Evolutionary conservation across 2,329 filamentous ascomycete species (phyloP).

Genomic region (Sclerotinia borealis): DNA sequence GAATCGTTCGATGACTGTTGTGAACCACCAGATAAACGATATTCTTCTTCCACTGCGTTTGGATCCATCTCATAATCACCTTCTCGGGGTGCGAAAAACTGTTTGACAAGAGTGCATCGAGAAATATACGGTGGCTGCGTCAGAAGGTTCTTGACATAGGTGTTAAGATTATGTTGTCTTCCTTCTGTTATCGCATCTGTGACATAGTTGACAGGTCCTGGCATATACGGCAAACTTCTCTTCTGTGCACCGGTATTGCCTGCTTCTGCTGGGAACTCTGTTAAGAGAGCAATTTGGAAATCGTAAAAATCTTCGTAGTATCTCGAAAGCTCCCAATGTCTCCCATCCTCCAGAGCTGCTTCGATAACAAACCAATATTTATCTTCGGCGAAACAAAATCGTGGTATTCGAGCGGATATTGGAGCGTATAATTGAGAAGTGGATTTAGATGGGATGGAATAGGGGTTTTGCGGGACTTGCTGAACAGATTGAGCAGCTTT

Average conservation of each 20-base stretch:
- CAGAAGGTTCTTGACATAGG: slow-evolving; percentile 90
- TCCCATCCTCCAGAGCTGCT: slow-evolving; percentile 80
- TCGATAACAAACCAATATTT: slow-evolving; percentile 99
- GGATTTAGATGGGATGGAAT: slow-evolving; percentile 37
- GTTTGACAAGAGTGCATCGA: slow-evolving; percentile 74
- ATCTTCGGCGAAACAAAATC: slow-evolving; percentile 93
- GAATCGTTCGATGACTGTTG: slow-evolving; percentile 61
- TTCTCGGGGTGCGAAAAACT: slow-evolving; percentile 84
- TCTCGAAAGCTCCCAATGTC: slow-evolving; percentile 86
- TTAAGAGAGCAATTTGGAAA: slow-evolving; percentile 91
- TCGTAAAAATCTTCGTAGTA: slow-evolving; percentile 99
- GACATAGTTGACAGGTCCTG: slow-evolving; percentile 92
- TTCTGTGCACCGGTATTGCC: slow-evolving; percentile 75
- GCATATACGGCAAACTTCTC: slow-evolving; percentile 92
- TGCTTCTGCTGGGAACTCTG: slow-evolving; percentile 86
- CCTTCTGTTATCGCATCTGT: slow-evolving; percentile 97
- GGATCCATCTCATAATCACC: slow-evolving; percentile 92
- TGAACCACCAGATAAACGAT: slow-evolving; percentile 66
- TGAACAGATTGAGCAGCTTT: slow-evolving; percentile 22
- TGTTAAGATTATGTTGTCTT: slow-evolving; percentile 84
- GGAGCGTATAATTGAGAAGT: slow-evolving; percentile 63
- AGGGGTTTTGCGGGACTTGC: slow-evolving; percentile 28
- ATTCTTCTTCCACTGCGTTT: slow-evolving; percentile 58
- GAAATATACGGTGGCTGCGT: slow-evolving; percentile 79
- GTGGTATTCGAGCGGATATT: slow-evolving; percentile 75